These are phyloP conservation scores for Streptanthus diversifolius DNA, from an alignment of 345 rosid species.

Conservation along the genomic window DNA sequence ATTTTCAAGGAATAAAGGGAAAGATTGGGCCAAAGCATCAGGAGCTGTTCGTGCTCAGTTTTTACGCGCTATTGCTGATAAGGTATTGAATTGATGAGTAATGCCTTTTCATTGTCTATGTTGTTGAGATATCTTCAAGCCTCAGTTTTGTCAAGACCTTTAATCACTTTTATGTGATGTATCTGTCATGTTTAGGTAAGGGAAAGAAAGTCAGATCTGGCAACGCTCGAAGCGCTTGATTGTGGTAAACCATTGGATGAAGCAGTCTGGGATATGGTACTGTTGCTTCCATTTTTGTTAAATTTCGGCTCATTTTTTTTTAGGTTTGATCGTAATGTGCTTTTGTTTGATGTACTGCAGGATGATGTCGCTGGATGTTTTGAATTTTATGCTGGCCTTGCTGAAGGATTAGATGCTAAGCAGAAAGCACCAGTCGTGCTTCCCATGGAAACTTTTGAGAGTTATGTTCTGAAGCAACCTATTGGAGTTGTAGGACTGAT, in stretches of 20 bases:
- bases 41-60: conserved; percentile 87
- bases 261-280: conserved; percentile 88
- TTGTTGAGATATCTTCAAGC: not conserved
- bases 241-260: conserved; percentile 91
- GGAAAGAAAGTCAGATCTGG: conserved; percentile 64
- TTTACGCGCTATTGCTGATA: conserved; percentile 93
- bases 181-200: conserved; percentile 46
- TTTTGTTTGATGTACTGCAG: conserved; percentile 42
- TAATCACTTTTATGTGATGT: not conserved
- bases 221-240: conserved; percentile 80
- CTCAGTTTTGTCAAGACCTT: not conserved
- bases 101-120: not conserved
- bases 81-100: conserved; percentile 41
- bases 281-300: conserved; percentile 8
- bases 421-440: conserved; percentile 75
- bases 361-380: conserved; percentile 96
- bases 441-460: conserved; percentile 73
- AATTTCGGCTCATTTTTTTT: not conserved
- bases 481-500: conserved; percentile 92
- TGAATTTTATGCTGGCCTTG: conserved; percentile 90
- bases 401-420: conserved; percentile 89
- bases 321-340: conserved; percentile 12
- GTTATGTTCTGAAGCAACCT: conserved; percentile 73
- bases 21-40: conserved; percentile 74
- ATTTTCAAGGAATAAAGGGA: conserved; percentile 65